phyloP scores from a whole-genome alignment of 2,329 filamentous ascomycete species.

The Phaeophleospora eucalypticola region DNA sequence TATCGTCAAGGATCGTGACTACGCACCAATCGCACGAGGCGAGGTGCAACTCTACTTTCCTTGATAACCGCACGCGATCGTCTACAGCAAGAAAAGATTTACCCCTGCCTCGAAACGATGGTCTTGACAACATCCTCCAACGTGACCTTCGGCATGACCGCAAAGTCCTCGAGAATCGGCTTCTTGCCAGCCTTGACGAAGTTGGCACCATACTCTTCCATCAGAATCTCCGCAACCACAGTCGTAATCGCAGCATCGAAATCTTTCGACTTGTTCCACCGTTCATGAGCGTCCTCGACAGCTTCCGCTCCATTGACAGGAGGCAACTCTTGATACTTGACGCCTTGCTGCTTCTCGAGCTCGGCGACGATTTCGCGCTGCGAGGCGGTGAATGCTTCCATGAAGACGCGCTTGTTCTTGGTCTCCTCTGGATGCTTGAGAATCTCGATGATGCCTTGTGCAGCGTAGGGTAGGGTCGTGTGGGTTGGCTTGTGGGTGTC shows the following conservation, averaged over 20 bases:
- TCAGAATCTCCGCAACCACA: constrained; percentile 13
- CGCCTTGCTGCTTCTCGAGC: constrained; percentile 60
- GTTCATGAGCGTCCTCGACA: constrained; percentile 11
- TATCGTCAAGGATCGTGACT: too few species aligned
- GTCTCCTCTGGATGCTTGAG: constrained; percentile 30
- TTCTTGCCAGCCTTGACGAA: too few species aligned
- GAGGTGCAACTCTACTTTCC: too few species aligned
- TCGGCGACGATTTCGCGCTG: constrained; percentile 59
- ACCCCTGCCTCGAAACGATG: too few species aligned
- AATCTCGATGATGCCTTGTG: constrained; percentile 26
- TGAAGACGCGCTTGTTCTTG: constrained; percentile 42
- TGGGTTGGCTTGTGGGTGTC: constrained; percentile 30
- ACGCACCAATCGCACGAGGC: too few species aligned
- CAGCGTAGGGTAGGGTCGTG: constrained; percentile 29
- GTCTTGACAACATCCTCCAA: constrained; percentile 7
- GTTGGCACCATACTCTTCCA: constrained; percentile 14
- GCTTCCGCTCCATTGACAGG: constrained; percentile 7
- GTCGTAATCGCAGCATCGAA: constrained; percentile 11
- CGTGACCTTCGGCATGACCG: constrained; percentile 10
- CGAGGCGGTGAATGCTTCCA: constrained; percentile 65
- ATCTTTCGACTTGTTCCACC: constrained; percentile 2
- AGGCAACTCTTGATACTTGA: constrained; percentile 49
- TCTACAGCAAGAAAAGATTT: too few species aligned
- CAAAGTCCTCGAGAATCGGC: constrained; percentile 11
- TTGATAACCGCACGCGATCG: too few species aligned